phyloP scores from a whole-genome alignment of 257 asterid genomes.

The Salvia splendens region DNA sequence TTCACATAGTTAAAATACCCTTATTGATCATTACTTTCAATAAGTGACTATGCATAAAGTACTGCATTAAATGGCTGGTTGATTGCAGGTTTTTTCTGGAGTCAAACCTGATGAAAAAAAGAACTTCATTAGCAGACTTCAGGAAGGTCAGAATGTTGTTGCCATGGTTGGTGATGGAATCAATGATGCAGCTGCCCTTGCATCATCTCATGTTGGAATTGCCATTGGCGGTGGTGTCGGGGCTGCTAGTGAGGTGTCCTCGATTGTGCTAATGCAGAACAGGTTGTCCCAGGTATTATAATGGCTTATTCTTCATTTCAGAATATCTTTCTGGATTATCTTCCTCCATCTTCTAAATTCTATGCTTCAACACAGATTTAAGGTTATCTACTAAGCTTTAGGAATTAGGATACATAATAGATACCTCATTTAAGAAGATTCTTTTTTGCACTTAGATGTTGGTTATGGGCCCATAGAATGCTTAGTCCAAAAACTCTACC shows the following conservation, averaged over 20 bases:
- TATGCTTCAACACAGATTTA: neutral
- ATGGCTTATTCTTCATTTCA: conserved; percentile 13
- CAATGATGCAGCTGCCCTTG: conserved; percentile 98
- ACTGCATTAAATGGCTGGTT: conserved; percentile 26
- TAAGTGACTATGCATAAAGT: neutral
- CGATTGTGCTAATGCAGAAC: conserved; percentile 93
- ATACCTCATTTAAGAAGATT: neutral
- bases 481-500: neutral
- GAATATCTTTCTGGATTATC: conserved; percentile 9
- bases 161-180: conserved; percentile 99
- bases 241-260: conserved; percentile 98
- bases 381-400: conserved; percentile 6
- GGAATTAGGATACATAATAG: neutral
- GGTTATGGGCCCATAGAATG: conserved; percentile 8
- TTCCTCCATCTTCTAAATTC: conserved; percentile 8
- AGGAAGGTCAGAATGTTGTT: conserved; percentile 66
- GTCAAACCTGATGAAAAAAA: conserved; percentile 86
- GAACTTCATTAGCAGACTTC: conserved; percentile 70
- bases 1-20: neutral
- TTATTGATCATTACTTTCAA: neutral
- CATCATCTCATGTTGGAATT: conserved; percentile 90
- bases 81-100: conserved; percentile 76
- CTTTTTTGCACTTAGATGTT: conserved; percentile 1
- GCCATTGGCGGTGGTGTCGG: conserved; percentile 97
- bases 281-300: conserved; percentile 80